Evolutionary conservation across 768 basidiomycete species (phyloP).

Genomic region (Mycena epipterygia): DNA sequence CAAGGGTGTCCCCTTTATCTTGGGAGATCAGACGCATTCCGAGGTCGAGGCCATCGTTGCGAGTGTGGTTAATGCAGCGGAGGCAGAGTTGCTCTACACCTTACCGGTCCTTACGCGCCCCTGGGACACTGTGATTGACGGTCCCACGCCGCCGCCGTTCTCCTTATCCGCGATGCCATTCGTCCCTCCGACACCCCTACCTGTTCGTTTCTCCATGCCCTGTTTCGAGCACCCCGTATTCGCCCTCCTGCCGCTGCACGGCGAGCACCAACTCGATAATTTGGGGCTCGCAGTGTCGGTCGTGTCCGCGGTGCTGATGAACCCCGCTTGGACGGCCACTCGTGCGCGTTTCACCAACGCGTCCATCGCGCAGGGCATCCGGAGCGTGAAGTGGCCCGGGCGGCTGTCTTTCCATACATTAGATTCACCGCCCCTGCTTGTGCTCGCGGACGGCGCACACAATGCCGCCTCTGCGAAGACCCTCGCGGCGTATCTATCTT

Average conservation of each 20-base stretch:
- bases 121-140: constrained; percentile 53
- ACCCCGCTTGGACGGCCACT: constrained; percentile 47
- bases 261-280: constrained; percentile 90
- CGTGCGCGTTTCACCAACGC: constrained; percentile 59
- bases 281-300: constrained; percentile 76
- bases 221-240: constrained; percentile 60
- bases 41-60: constrained; percentile 63
- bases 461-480: constrained; percentile 83
- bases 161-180: constrained; percentile 48
- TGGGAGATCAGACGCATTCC: constrained; percentile 72
- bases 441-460: constrained; percentile 95
- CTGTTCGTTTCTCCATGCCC: constrained; percentile 58
- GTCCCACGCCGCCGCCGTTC: constrained; percentile 45
- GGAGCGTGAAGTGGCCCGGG: constrained; percentile 80
- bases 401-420: constrained; percentile 79
- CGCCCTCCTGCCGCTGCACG: constrained; percentile 75
- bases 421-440: constrained; percentile 40
- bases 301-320: constrained; percentile 68
- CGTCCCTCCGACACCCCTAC: constrained; percentile 54
- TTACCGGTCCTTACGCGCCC: constrained; percentile 50
- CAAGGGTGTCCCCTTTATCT: constrained; percentile 68
- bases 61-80: constrained; percentile 55
- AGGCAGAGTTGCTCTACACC: constrained; percentile 57
- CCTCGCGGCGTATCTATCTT: constrained; percentile 74
- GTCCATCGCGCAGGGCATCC: constrained; percentile 70